Evolutionary conservation across 345 rosid species (phyloP).

Genomic region (Linum tenue): DNA sequence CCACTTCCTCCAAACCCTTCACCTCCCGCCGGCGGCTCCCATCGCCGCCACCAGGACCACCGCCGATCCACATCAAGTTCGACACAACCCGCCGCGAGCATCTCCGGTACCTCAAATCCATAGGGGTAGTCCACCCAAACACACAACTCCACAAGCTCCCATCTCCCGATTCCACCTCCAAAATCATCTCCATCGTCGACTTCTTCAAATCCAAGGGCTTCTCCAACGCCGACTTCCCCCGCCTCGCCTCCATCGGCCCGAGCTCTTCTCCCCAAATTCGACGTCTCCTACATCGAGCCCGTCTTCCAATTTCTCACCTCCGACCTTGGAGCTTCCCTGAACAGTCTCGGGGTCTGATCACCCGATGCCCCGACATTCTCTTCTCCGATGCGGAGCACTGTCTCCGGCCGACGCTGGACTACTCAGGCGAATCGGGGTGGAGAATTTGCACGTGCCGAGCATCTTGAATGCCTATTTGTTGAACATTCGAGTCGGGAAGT

Average conservation of each 20-base stretch:
- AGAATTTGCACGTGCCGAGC: slow-evolving; percentile 44
- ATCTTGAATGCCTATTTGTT: slow-evolving; percentile 59
- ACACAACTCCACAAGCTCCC: too few relatives aligned
- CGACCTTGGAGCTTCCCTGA: slow-evolving; percentile 42
- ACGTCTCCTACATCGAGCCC: slow-evolving; percentile 38
- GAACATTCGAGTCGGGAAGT: slow-evolving; percentile 48
- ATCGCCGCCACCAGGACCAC: too few relatives aligned
- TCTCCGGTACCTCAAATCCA: too few relatives aligned
- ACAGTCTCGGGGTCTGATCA: slow-evolving; percentile 47
- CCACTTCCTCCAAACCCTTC: slow-evolving; percentile 21
- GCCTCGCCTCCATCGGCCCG: too few relatives aligned
- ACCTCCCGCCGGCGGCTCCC: background rate
- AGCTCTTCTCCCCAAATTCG: too few relatives aligned
- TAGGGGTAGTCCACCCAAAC: too few relatives aligned
- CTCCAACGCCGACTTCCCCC: too few relatives aligned
- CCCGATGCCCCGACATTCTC: slow-evolving; percentile 52
- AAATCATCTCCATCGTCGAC: too few relatives aligned
- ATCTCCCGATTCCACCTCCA: too few relatives aligned
- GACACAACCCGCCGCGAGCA: too few relatives aligned
- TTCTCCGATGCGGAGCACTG: slow-evolving; percentile 60
- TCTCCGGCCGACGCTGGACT: slow-evolving; percentile 57
- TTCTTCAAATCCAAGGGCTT: too few relatives aligned
- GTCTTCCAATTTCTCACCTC: slow-evolving; percentile 49
- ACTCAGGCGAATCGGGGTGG: slow-evolving; percentile 48
- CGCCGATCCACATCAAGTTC: too few relatives aligned